Conservation (phyloP, 805 yeast genomes). For the Pichia gijzeniarum region DNA sequence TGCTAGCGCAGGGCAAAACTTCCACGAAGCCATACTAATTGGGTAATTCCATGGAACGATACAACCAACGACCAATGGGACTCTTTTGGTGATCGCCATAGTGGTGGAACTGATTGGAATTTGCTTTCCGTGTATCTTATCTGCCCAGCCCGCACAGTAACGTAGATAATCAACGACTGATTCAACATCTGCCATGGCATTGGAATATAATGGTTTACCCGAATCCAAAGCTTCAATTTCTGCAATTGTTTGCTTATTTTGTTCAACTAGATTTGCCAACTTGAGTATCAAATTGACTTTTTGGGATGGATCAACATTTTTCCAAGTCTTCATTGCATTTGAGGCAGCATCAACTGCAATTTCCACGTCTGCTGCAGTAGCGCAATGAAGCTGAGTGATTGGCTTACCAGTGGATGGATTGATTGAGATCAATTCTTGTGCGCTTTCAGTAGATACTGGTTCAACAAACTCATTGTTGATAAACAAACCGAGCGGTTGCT, state of each 20-base stretch:
- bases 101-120: slow-evolving; percentile 36
- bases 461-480: slow-evolving; percentile 48
- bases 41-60: slow-evolving; percentile 75
- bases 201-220: slow-evolving; percentile 45
- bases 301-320: slow-evolving; percentile 35
- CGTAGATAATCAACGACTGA: slow-evolving; percentile 40
- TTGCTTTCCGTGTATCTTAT: slow-evolving; percentile 42
- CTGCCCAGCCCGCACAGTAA: slow-evolving; percentile 61
- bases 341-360: slow-evolving; percentile 45
- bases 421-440: slow-evolving; percentile 35
- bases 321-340: slow-evolving; percentile 42
- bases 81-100: slow-evolving; percentile 63
- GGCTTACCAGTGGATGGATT: slow-evolving; percentile 46
- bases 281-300: slow-evolving; percentile 37
- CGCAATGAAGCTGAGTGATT: slow-evolving; percentile 42
- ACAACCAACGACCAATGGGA: slow-evolving; percentile 61
- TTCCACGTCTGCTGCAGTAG: slow-evolving; percentile 42
- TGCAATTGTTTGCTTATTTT: slow-evolving; percentile 42
- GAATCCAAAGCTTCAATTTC: slow-evolving; percentile 49
- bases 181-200: slow-evolving; percentile 44
- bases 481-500: slow-evolving; percentile 59
- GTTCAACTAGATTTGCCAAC: slow-evolving; percentile 47
- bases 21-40: slow-evolving; percentile 70
- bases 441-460: slow-evolving; percentile 20
- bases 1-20: slow-evolving; percentile 75